Conservation (phyloP, 163 green algal genomes). For the Trebouxiophyceae sp. region DNA sequence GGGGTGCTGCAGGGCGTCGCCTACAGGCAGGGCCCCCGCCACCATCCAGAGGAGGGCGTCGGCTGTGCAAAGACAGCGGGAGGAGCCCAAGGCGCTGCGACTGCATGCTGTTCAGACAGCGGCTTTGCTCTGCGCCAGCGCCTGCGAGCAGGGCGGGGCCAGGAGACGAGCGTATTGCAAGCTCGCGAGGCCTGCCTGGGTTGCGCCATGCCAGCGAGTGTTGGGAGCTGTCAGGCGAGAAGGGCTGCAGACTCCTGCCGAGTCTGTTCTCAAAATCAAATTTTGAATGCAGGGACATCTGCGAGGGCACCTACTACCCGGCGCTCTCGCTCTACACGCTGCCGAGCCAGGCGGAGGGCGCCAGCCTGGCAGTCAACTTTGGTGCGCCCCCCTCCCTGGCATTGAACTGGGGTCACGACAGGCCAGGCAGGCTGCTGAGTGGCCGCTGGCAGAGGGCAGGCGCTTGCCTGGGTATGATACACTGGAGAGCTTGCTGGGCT, state of each 20-base stretch:
- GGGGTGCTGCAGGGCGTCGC: conserved; percentile 60
- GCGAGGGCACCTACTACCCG: conserved; percentile 77
- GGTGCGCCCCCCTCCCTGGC: conserved; percentile 21
- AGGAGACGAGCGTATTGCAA: background rate
- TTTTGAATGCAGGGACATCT: conserved; percentile 31
- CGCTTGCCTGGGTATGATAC: no score
- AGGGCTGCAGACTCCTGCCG: background rate
- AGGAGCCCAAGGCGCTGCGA: no score
- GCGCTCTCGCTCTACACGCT: conserved; percentile 69
- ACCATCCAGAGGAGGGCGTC: no score
- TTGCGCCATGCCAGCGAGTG: background rate
- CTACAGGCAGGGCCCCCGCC: conserved; percentile 27
- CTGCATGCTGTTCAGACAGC: no score
- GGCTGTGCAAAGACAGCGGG: no score
- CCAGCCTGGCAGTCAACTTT: conserved; percentile 71
- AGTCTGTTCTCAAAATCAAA: background rate
- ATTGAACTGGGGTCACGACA: no score
- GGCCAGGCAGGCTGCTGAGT: no score
- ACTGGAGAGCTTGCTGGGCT: no score
- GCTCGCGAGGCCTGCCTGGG: background rate
- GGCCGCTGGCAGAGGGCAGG: no score
- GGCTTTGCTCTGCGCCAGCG: no score
- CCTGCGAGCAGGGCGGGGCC: no score
- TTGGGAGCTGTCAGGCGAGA: background rate
- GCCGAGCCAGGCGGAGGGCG: conserved; percentile 46